Conservation (phyloP, 306 rosid species). For the Begonia peltatifolia region DNA sequence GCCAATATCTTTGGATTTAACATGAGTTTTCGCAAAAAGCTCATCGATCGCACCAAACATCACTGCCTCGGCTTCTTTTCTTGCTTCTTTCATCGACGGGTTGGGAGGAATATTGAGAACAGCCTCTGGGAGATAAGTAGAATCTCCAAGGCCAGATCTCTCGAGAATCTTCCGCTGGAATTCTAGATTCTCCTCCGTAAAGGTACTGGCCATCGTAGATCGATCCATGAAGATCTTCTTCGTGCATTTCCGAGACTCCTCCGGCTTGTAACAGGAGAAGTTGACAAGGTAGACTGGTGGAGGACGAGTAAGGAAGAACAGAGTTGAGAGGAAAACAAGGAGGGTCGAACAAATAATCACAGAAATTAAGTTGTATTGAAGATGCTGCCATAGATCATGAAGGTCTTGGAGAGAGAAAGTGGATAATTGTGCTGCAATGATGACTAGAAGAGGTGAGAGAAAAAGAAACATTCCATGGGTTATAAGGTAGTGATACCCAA, state of each 20-base stretch:
- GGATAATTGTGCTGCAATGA: conserved; percentile 61
- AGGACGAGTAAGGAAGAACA: conserved; percentile 71
- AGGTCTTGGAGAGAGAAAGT: conserved; percentile 57
- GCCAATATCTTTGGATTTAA: conserved; percentile 78
- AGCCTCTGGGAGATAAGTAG: conserved; percentile 79
- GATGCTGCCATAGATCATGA: conserved; percentile 67
- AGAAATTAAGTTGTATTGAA: conserved; percentile 57
- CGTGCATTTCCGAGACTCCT: conserved; percentile 53
- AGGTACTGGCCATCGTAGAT: conserved; percentile 43
- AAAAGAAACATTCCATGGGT: conserved; percentile 82
- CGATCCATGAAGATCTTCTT: conserved; percentile 69
- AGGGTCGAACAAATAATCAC: conserved; percentile 61
- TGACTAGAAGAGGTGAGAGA: conserved; percentile 48
- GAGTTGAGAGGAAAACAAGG: conserved; percentile 64
- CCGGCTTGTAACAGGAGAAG: conserved; percentile 84
- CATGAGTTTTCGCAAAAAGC: conserved; percentile 50
- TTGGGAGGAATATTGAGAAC: conserved; percentile 83
- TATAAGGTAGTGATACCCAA: conserved; percentile 78
- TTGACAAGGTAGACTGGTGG: conserved; percentile 62
- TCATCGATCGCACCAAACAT: conserved; percentile 88
- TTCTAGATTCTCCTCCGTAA: conserved; percentile 47
- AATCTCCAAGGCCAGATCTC: conserved; percentile 84
- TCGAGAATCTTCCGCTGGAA: conserved; percentile 80
- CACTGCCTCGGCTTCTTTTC: conserved; percentile 77
- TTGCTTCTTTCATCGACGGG: conserved; percentile 81